Base-by-base conservation (phyloP, 148 eudicot species). In the Camellia granthamiana region DNA sequence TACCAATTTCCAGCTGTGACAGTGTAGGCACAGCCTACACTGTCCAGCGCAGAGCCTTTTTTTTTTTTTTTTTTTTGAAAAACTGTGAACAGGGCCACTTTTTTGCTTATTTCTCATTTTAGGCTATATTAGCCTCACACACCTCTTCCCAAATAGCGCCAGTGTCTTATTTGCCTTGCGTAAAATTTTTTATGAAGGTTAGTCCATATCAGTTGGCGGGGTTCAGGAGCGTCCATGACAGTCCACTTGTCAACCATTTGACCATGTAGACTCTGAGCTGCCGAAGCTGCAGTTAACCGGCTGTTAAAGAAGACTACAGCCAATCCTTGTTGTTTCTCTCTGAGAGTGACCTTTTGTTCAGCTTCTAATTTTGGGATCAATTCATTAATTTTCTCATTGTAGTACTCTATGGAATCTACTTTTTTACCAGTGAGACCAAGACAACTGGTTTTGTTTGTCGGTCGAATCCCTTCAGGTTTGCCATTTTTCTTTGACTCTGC, bases 201-300 rank as follows among this genome's bases (percentile, higher is more conserved):
- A 23, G 30, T 23, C 30, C 30, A 23, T 23, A 23, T 23, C 30
- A 0, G 30, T 23, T 23, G 30, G 62, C 93, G 90, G 58, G 98
- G 86, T 82, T 94, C 94, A 30, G 97, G 98, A 67, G 97, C 92
- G 58, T 86, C 90, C 80, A 84, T 62, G 18, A 89, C 93, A 0
- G 90, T 94, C 98, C 98, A 94, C 8, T 77, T 71, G 83, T 92
- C 98, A 7, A 89, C 90, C 76, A 85, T 83, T 46, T 81, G 85
- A 38, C 87, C 88, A 61, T 91, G 98, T 10, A 91, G 87, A 79
- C 82, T 78, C 76, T 94, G 97, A 63, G 93, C 85, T 58, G 30
- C 30, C 30, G 30, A 23, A 23, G 30, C 30, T 23, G 30, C 30
- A 23, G 30, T 23, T 23, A 23, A 93, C 72, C 91, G 83, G 79